Evolutionary conservation across 2,329 filamentous ascomycete genomes (phyloP), one percentile per base, ranked within the genome.

Genomic region (Aspergillus neoniger): DNA sequence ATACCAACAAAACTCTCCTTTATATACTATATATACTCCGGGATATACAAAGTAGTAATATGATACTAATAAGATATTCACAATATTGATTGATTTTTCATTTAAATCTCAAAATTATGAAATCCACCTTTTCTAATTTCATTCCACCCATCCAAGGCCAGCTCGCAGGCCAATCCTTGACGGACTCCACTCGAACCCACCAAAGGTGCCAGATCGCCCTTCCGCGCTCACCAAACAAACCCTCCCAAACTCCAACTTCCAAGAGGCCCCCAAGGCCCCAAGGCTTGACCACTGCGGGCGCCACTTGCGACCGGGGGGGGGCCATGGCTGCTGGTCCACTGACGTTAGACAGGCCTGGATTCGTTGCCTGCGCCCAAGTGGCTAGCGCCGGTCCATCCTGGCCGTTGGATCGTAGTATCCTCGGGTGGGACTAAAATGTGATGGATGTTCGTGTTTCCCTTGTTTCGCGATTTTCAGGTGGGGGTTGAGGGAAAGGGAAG

Each of bases 381-480:
- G 50, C 57, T 65, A 62, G 63, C 55, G 63, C 47, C 59, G 56
- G 57, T 59, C 59, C 64, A 64, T 67, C 65, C 61, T 62, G 50
- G 65, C 65, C 65, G 65, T 67, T 67, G 64, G 64, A 65, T 66
- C 62, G 63, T 48, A 66, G 63, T 48, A 66, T 47, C 53, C 21
- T 44, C 15, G 43, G 61, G 65, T 62, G 61, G 63, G 57, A 58
- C 62, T 53, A 39, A 32, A 57, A 58, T 53, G 57, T 62, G 60
- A 63, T 61, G 48, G 56, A 63, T 64, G 63, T 49, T 62, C 44
- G 43, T 65, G 28, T 64, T 64, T 36, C 50, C 54, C 41, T 55
- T 50, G 41, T 47, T 55, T 28, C 38, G 30, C 38, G 41, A 47
- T 36, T 47, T 57, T 12, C 49, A 44, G 32, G 55, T 53, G 47